Percentiles rank a stretch among this genome's conserved stretches.
Evolutionary conservation across 768 basidiomycete genomes (phyloP).

Genomic region (Coprinopsis strossmayeri): DNA sequence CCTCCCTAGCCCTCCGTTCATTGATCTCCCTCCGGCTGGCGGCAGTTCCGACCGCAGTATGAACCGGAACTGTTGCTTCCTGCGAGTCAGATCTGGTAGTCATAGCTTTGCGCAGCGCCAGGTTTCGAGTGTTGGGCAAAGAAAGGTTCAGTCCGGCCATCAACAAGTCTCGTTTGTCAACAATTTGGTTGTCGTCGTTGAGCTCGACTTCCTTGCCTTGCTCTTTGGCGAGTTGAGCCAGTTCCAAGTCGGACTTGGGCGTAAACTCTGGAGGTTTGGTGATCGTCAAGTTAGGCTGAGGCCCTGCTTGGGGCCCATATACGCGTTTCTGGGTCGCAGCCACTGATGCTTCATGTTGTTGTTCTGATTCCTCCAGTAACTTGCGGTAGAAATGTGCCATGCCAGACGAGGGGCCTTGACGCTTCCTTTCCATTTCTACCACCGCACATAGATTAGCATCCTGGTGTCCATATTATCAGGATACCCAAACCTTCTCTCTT

Average conservation of each 20-base stretch:
- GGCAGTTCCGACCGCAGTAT: constrained; percentile 81
- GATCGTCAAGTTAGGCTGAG: constrained; percentile 65
- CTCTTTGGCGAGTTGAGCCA: constrained; percentile 60
- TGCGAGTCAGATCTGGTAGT: constrained; percentile 13
- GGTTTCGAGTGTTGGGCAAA: constrained; percentile 68
- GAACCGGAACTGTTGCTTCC: constrained; percentile 29
- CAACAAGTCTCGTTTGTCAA: constrained; percentile 90
- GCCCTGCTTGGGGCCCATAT: constrained; percentile 54
- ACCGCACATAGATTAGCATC: background rate
- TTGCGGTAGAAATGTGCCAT: constrained; percentile 82
- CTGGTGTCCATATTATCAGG: background rate
- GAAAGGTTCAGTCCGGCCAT: constrained; percentile 90
- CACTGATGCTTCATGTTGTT: constrained; percentile 82
- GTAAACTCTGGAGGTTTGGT: constrained; percentile 61
- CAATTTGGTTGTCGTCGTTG: constrained; percentile 96
- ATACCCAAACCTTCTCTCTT: constrained; percentile 62
- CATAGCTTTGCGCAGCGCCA: constrained; percentile 39
- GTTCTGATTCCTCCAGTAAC: constrained; percentile 71
- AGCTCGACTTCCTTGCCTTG: constrained; percentile 85
- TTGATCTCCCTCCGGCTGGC: constrained; percentile 79
- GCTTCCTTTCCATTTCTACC: constrained; percentile 53
- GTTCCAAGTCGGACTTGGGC: constrained; percentile 64
- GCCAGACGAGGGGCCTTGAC: constrained; percentile 54
- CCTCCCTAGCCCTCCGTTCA: constrained; percentile 72
- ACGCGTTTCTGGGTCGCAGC: constrained; percentile 62